These are phyloP conservation scores for Grigorovia jiainica DNA, from an alignment of 805 yeast genomes.

Conservation along the genomic window DNA sequence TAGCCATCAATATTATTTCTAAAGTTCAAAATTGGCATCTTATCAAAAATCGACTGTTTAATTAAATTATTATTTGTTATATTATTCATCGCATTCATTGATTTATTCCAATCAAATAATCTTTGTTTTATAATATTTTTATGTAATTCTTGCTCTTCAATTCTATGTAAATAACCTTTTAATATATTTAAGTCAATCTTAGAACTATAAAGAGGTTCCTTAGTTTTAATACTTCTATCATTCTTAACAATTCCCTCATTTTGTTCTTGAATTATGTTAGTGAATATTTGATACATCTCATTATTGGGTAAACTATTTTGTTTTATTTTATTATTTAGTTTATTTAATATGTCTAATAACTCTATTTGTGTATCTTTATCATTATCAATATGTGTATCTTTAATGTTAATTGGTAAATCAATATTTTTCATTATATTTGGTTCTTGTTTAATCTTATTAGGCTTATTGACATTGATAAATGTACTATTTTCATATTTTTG, in stretches of 20 bases:
- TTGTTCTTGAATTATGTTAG: constrained; percentile 7
- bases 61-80: neutral
- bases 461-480: no score
- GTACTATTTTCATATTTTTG: no score
- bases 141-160: constrained; percentile 15
- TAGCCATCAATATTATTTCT: no score
- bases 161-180: constrained; percentile 11
- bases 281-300: constrained; percentile 7
- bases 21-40: no score
- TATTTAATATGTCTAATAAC: constrained; percentile 1
- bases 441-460: no score
- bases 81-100: neutral
- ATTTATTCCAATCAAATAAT: constrained; percentile 18
- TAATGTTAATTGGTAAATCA: neutral
- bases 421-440: no score
- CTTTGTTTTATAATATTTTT: constrained; percentile 13
- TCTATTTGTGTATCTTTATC: neutral
- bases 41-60: neutral
- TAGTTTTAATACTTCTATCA: neutral
- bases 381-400: neutral
- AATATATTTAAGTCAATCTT: neutral
- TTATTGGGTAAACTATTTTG: constrained; percentile 1
- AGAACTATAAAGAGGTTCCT: neutral
- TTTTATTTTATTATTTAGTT: constrained; percentile 1
- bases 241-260: constrained; percentile 4